Evolutionary conservation across 495 filamentous ascomycete genomes (phyloP).

Genomic region (Podospora pseudocomata): DNA sequence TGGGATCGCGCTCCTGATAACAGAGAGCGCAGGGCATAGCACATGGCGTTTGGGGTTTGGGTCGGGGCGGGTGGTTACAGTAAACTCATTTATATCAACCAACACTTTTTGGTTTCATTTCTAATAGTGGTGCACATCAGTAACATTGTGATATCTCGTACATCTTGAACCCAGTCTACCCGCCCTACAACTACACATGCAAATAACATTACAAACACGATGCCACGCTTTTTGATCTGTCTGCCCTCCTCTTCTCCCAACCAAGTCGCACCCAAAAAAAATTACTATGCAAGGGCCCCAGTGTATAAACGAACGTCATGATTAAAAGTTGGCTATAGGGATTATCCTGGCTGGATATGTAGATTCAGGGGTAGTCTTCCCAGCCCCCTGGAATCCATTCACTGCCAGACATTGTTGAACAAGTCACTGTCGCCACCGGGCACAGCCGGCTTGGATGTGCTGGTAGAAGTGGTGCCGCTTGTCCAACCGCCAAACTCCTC

Average conservation of each 20-base stretch:
- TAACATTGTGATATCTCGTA: neutral
- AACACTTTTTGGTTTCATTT: neutral
- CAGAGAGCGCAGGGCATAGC: neutral
- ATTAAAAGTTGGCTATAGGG: conserved; percentile 1
- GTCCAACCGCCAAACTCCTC: conserved; percentile 96
- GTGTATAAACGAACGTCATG: neutral
- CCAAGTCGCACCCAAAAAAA: neutral
- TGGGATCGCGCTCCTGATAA: neutral
- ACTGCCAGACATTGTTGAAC: conserved; percentile 94
- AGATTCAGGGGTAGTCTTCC: neutral
- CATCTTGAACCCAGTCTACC: neutral
- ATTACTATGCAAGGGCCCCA: neutral
- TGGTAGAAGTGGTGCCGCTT: conserved; percentile 45
- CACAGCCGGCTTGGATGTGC: conserved; percentile 43
- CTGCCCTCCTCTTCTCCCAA: neutral
- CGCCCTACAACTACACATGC: neutral
- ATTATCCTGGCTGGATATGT: neutral
- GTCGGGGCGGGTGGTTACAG: neutral
- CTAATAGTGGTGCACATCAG: neutral
- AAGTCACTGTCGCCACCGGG: conserved; percentile 73
- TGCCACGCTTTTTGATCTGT: neutral
- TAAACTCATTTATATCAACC: neutral
- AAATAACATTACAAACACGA: neutral
- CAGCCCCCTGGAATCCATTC: conserved; percentile 14
- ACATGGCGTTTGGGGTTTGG: neutral